phyloP scores from a whole-genome alignment of 208 protist species.

The Trypanosoma mega region DNA sequence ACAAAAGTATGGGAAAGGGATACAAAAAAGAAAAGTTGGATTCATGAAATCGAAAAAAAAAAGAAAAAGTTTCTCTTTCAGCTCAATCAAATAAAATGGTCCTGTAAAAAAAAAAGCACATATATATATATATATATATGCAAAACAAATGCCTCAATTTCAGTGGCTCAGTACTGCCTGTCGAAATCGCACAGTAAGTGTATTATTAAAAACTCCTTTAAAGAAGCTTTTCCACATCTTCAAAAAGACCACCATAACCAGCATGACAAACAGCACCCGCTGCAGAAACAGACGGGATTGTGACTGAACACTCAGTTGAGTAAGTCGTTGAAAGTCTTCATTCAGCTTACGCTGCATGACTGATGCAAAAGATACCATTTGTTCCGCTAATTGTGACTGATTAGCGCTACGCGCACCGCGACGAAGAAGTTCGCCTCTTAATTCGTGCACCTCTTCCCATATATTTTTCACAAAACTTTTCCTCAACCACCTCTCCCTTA shows the following conservation, averaged over 20 bases:
- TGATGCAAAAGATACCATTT: slow-evolving; percentile 87
- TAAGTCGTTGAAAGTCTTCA: slow-evolving; percentile 86
- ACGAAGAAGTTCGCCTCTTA: slow-evolving; percentile 82
- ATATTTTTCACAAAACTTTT: slow-evolving; percentile 85
- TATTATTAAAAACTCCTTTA: slow-evolving; percentile 63
- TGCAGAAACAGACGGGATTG: slow-evolving; percentile 80
- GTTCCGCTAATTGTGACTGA: slow-evolving; percentile 86
- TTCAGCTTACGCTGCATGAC: slow-evolving; percentile 80
- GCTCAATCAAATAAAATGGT: too few species aligned
- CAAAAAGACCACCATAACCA: slow-evolving; percentile 61
- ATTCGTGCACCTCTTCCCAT: slow-evolving; percentile 90
- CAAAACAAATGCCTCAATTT: slow-evolving; percentile 4
- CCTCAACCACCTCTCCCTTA: slow-evolving; percentile 84
- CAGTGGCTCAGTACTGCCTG: slow-evolving; percentile 53
- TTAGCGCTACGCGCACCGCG: slow-evolving; percentile 86
- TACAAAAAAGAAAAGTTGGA: too few species aligned
- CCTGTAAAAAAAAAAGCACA: neutral
- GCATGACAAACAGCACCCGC: slow-evolving; percentile 53
- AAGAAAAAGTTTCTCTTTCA: too few species aligned
- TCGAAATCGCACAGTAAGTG: slow-evolving; percentile 64
- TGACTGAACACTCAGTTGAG: slow-evolving; percentile 76
- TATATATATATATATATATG: neutral
- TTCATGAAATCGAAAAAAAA: too few species aligned
- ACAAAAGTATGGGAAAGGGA: too few species aligned
- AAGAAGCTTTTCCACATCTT: slow-evolving; percentile 83